A percentile compares a stretch with the other conserved stretches of the same genome.
phyloP scores from a whole-genome alignment of 352 stramenopile genomes.

The Globisporangium spiculum region DNA sequence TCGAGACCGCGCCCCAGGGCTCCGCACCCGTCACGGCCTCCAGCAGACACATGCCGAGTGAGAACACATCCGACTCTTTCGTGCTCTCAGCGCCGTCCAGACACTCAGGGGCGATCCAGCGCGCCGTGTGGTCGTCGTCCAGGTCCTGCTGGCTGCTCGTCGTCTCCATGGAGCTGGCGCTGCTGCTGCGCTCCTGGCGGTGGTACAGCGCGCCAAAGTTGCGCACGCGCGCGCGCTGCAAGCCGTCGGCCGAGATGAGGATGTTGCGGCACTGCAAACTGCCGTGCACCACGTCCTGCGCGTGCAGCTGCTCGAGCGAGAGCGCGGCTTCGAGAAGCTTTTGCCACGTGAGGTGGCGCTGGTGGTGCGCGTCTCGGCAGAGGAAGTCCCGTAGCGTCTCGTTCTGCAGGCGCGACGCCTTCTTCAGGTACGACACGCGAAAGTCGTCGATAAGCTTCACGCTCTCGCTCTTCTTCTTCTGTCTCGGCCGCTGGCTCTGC shows the following conservation, averaged over 20 bases:
- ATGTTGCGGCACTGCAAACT: slow-evolving; percentile 16
- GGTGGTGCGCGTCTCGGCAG: background rate
- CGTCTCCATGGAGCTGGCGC: background rate
- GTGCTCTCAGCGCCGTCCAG: slow-evolving; percentile 1
- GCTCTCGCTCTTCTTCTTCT: background rate
- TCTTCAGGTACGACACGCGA: slow-evolving; percentile 9
- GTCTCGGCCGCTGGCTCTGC: background rate
- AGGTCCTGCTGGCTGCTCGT: background rate
- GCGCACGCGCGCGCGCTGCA: slow-evolving; percentile 13
- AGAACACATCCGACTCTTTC: slow-evolving; percentile 7
- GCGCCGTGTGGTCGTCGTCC: slow-evolving; percentile 1
- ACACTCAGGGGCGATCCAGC: slow-evolving; percentile 15
- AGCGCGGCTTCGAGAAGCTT: slow-evolving; percentile 15
- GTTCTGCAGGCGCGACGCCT: background rate
- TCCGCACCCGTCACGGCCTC: slow-evolving; percentile 10
- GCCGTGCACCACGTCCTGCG: slow-evolving; percentile 13
- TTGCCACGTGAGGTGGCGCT: slow-evolving; percentile 13
- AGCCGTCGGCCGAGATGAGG: slow-evolving; percentile 14
- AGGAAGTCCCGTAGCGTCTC: slow-evolving; percentile 15
- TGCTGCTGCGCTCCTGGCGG: background rate
- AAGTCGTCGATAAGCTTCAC: slow-evolving; percentile 15
- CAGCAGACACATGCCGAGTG: slow-evolving; percentile 14
- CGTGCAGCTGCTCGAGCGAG: slow-evolving; percentile 12
- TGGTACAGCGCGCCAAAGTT: slow-evolving; percentile 12
- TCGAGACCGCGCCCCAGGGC: slow-evolving; percentile 10